Conservation (phyloP, 2,329 filamentous ascomycete genomes). For the Fusarium brachygibbosum region DNA sequence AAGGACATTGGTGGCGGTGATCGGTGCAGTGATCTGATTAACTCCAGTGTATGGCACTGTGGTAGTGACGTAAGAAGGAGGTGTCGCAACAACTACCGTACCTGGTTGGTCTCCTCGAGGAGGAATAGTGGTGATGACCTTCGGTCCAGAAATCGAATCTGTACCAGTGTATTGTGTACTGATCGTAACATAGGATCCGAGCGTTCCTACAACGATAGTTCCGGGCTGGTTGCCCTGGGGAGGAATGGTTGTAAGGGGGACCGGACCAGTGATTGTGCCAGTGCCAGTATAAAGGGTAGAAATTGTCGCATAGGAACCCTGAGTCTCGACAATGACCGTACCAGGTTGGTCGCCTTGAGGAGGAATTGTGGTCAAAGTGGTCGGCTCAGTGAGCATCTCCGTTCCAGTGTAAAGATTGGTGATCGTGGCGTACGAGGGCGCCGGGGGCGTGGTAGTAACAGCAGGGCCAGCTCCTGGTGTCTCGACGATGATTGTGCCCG, state of each 20-base stretch:
- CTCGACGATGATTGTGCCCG: constrained; percentile 29
- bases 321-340: constrained; percentile 18
- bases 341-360: constrained; percentile 28
- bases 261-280: constrained; percentile 12
- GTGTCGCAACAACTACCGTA: constrained; percentile 29
- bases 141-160: constrained; percentile 16
- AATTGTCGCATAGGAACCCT: constrained; percentile 16
- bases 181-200: constrained; percentile 23
- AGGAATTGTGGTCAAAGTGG: constrained; percentile 21
- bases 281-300: constrained; percentile 26
- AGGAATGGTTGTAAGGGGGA: constrained; percentile 20
- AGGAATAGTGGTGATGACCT: constrained; percentile 16
- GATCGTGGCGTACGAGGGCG: constrained; percentile 26
- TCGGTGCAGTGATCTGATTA: constrained; percentile 22
- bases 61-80: constrained; percentile 27
- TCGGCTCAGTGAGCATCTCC: constrained; percentile 18
- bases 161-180: constrained; percentile 14
- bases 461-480: constrained; percentile 14
- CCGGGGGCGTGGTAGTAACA: constrained; percentile 27
- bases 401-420: constrained; percentile 27
- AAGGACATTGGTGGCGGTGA: constrained; percentile 23
- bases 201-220: constrained; percentile 18
- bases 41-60: constrained; percentile 27
- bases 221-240: constrained; percentile 25
- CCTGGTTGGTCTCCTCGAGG: constrained; percentile 24